Conservation (phyloP, 2,329 filamentous ascomycete genomes). For the Curvularia hawaiiensis region DNA sequence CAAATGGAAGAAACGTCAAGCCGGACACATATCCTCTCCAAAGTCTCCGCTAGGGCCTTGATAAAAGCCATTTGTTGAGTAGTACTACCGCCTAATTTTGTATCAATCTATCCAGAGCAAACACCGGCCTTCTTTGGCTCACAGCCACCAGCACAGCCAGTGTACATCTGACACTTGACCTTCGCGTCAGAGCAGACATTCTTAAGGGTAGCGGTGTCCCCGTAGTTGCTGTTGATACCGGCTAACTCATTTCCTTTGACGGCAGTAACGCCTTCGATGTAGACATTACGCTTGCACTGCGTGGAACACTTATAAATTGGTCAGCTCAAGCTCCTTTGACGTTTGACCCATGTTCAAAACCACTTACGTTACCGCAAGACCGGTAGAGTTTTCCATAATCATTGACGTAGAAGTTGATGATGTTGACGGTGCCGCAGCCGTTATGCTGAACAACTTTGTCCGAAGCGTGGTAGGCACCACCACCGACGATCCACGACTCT, state of each 20-base stretch:
- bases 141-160: conserved; percentile 33
- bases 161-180: conserved; percentile 37
- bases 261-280: conserved; percentile 50
- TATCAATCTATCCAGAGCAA: conserved; percentile 27
- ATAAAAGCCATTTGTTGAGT: not conserved
- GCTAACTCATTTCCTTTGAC: conserved; percentile 50
- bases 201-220: conserved; percentile 51
- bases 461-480: conserved; percentile 44
- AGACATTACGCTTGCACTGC: conserved; percentile 50
- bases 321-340: conserved; percentile 1
- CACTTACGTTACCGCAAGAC: conserved; percentile 48
- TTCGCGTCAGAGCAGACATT: conserved; percentile 33
- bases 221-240: conserved; percentile 58
- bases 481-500: conserved; percentile 48
- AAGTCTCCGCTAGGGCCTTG: not conserved
- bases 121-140: conserved; percentile 34
- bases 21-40: not conserved
- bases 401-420: conserved; percentile 41
- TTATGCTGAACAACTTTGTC: conserved; percentile 52
- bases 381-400: conserved; percentile 51
- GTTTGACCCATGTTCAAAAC: not conserved
- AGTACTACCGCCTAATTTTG: not conserved
- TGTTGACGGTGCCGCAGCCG: conserved; percentile 46
- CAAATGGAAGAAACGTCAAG: conserved; percentile 1
- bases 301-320: conserved; percentile 45